Evolutionary conservation across 2,329 filamentous ascomycete genomes (phyloP).

Genomic region (Fusarium nelsonii): DNA sequence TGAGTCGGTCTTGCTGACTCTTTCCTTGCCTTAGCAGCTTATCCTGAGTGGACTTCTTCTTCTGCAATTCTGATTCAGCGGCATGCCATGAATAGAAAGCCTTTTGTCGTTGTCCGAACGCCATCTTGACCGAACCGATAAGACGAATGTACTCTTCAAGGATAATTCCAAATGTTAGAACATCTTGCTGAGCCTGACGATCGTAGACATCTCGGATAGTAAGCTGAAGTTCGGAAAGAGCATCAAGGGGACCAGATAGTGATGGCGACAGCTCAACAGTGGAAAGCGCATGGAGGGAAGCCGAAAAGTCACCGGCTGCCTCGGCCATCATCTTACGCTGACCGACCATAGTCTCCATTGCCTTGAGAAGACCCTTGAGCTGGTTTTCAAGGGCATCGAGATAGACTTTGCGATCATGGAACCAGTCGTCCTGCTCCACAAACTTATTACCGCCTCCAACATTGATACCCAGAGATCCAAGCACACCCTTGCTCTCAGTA

Average conservation of each 20-base stretch:
- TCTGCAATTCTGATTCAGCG: conserved; percentile 89
- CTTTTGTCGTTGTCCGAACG: conserved; percentile 93
- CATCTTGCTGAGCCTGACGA: conserved; percentile 95
- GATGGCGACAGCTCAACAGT: conserved; percentile 91
- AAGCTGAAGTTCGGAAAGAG: conserved; percentile 91
- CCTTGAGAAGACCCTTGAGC: conserved; percentile 89
- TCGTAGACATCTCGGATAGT: conserved; percentile 96
- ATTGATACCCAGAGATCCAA: conserved; percentile 84
- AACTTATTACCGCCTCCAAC: conserved; percentile 88
- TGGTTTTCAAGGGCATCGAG: conserved; percentile 94
- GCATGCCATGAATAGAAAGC: conserved; percentile 94
- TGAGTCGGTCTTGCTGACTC: conserved; percentile 94
- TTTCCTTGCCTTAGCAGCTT: conserved; percentile 95
- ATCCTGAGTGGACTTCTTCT: conserved; percentile 89
- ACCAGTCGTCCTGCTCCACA: conserved; percentile 99
- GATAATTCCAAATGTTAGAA: conserved; percentile 95
- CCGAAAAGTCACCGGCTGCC: conserved; percentile 91
- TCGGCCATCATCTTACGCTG: conserved; percentile 96
- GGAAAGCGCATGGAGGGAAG: conserved; percentile 90
- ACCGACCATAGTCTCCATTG: conserved; percentile 90
- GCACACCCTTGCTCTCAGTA: conserved; percentile 91
- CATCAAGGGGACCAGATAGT: conserved; percentile 89
- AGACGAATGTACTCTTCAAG: conserved; percentile 98
- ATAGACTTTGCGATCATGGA: conserved; percentile 95
- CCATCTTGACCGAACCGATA: conserved; percentile 93